Evolutionary conservation across 345 rosid genomes (phyloP).

Genomic region (Angophora floribunda): DNA sequence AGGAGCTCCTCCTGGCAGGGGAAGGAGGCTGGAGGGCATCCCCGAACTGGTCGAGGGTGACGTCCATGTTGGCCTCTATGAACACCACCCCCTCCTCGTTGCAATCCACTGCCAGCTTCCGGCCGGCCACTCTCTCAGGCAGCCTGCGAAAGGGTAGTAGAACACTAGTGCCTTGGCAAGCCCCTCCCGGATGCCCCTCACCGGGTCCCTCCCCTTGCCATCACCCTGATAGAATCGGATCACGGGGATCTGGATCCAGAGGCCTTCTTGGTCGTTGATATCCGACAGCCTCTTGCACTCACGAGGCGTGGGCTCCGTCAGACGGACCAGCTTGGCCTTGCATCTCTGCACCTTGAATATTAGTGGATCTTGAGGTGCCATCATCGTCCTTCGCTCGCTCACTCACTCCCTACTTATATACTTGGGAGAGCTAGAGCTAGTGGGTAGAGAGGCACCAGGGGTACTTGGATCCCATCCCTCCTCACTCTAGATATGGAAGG

Average conservation of each 20-base stretch:
- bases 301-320: neutral
- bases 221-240: neutral
- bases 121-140: neutral
- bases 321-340: neutral
- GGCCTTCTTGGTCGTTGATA: neutral
- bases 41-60: neutral
- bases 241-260: neutral
- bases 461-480: no score
- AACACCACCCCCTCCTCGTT: slow-evolving; percentile 3
- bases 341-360: neutral
- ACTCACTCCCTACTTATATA: no score
- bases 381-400: neutral
- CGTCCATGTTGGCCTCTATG: neutral
- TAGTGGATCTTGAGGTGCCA: neutral
- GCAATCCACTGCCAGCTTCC: slow-evolving; percentile 6
- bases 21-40: neutral
- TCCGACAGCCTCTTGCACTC: neutral
- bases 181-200: neutral
- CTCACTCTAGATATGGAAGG: no score
- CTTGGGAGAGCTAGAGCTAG: no score
- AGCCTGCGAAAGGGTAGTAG: slow-evolving; percentile 3
- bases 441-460: no score
- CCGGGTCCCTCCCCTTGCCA: neutral
- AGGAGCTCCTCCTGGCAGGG: neutral
- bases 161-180: neutral